These are phyloP conservation scores for Fremontodendron californicum DNA, from an alignment of 345 rosid species.

Conservation along the genomic window DNA sequence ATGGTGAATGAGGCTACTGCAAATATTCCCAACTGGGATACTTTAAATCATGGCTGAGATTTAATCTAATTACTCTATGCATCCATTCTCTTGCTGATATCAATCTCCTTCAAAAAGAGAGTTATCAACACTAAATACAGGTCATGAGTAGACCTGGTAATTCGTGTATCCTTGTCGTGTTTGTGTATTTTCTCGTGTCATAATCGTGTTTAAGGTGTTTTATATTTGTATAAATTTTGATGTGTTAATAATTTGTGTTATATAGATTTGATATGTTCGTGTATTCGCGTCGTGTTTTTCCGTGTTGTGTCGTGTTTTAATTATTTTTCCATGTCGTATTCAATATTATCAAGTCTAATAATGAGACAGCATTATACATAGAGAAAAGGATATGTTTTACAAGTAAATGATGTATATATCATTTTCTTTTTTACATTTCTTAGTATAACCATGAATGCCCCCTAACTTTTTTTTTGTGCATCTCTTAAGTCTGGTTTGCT, in stretches of 20 bases:
- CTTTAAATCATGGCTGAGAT: constrained; percentile 26
- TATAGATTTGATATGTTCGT: too few species aligned
- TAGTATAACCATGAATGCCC: neutral
- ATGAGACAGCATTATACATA: constrained; percentile 22
- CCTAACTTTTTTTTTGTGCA: neutral
- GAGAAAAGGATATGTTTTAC: constrained; percentile 11
- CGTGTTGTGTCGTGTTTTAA: too few species aligned
- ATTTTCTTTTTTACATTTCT: constrained; percentile 18
- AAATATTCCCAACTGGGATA: constrained; percentile 64
- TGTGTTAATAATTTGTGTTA: too few species aligned
- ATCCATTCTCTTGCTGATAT: neutral
- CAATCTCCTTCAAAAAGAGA: constrained; percentile 11
- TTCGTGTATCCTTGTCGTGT: too few species aligned
- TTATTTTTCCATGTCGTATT: neutral
- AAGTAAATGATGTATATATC: neutral
- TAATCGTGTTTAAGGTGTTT: too few species aligned
- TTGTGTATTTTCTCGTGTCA: too few species aligned
- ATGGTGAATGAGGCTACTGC: constrained; percentile 72
- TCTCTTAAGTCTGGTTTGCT: neutral
- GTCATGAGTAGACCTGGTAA: too few species aligned
- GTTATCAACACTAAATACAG: constrained; percentile 13
- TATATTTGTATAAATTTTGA: too few species aligned
- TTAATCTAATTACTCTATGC: neutral
- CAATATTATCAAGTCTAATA: too few species aligned
- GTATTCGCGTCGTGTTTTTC: too few species aligned